Percentiles rank a stretch among this genome's conserved stretches.
These are phyloP conservation scores for Dryas octopetala DNA, from an alignment of 306 rosid species.

Conservation along the genomic window DNA sequence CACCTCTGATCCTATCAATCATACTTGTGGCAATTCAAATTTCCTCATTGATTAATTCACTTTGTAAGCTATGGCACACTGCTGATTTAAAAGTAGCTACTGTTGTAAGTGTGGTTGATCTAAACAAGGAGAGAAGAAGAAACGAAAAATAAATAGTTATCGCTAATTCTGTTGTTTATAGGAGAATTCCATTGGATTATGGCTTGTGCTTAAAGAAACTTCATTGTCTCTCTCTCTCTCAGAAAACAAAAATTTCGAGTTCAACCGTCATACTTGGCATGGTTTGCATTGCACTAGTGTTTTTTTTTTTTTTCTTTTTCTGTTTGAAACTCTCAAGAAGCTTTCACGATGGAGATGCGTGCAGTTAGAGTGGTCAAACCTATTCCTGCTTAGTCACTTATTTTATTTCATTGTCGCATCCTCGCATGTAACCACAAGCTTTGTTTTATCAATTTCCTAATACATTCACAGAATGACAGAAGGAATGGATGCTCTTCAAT, in stretches of 20 bases:
- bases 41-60: constrained; percentile 5
- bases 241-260: no score
- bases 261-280: no score
- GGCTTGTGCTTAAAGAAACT: not conserved
- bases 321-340: constrained; percentile 87
- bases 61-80: constrained; percentile 6
- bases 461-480: not conserved
- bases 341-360: constrained; percentile 94
- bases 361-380: constrained; percentile 75
- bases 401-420: not conserved
- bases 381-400: not conserved
- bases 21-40: constrained; percentile 4
- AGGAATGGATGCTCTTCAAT: not conserved
- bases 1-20: constrained; percentile 11
- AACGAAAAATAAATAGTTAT: not conserved
- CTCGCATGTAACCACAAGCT: not conserved
- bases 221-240: not conserved
- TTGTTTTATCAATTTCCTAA: not conserved
- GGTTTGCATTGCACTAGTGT: no score
- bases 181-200: not conserved
- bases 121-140: not conserved
- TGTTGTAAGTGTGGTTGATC: not conserved
- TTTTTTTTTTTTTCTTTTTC: not conserved
- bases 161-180: not conserved
- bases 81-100: constrained; percentile 12